Evolutionary conservation across 1,284 basidiomycete genomes (phyloP), one percentile per base, ranked within the genome.

Genomic region (Vanrija pseudolonga): DNA sequence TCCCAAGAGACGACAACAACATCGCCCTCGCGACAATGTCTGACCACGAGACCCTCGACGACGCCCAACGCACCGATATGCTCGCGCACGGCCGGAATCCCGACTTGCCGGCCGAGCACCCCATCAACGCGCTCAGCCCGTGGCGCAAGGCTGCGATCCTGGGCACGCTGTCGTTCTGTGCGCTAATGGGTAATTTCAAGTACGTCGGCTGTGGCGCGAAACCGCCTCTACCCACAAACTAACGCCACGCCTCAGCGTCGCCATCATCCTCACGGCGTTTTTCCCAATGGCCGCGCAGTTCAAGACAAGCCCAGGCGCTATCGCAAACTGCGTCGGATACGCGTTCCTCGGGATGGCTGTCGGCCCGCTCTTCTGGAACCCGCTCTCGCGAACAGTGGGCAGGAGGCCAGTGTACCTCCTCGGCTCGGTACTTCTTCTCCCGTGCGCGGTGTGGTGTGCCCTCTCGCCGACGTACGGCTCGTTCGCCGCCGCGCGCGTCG

Each of bases 331-430:
- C 0, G 71, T 76, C 50, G 73, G 73, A 11, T 73, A 73, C 59
- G 60, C 58, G 20, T 64, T 76, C n/a, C 66, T 76, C 14, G 75
- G 75, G 26, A 61, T 71, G n/a, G 73, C 71, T 1, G 66, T 73
- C 4, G 75, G 75, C 2, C 66, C 72, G 0, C 49, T 76, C 8
- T 57, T 76, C 19, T 69, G 66, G 61, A 67, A 69, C 47, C 67
- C 65, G 12, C 42, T 67, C 11, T 64, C 64, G 6, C 32, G 12
- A 2, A 32, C 32, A 4, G 32, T 12, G 24, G 74, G 74, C 17
- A 64, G 72, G 17, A 65, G 74, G 32, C 67, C 72, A 0, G 66
- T 70, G 7, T 73, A 72, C 60, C 53, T 76, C 42, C 39, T 74
- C 45, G 68, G 68, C n/a, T 71, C 71, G 44, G 51, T 65, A 3